Percentiles rank a stretch among this genome's conserved stretches.
phyloP scores from a whole-genome alignment of 1,139 yeast species.

The Suhomyces bokatorum region DNA sequence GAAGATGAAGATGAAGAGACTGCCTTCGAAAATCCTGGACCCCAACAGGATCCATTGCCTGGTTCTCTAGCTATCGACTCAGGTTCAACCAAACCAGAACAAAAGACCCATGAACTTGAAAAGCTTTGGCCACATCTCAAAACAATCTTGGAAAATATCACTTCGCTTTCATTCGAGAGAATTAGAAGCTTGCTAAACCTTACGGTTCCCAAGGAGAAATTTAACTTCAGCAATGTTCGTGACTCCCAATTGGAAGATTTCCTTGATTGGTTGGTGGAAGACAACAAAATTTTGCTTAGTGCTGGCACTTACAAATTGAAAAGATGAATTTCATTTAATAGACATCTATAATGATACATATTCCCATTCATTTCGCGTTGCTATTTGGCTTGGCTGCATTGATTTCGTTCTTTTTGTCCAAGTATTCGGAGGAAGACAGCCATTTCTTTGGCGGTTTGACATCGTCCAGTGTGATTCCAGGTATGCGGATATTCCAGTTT shows the following conservation, averaged over 20 bases:
- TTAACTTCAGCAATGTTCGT: conserved; percentile 12
- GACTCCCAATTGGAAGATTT: conserved; percentile 15
- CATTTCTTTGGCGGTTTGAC: conserved; percentile 81
- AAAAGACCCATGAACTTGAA: conserved; percentile 4
- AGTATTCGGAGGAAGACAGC: conserved; percentile 71
- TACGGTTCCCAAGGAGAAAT: conserved; percentile 51
- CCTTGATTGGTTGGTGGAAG: conserved; percentile 22
- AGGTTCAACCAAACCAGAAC: background rate
- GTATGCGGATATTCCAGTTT: conserved; percentile 92
- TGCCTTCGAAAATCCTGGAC: background rate
- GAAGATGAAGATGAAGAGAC: conserved; percentile 15
- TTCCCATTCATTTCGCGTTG: conserved; percentile 6
- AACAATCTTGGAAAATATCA: conserved; percentile 59
- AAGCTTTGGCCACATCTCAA: conserved; percentile 42
- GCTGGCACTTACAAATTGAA: conserved; percentile 19
- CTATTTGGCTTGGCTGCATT: conserved; percentile 11
- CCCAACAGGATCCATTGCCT: background rate
- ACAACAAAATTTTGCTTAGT: conserved; percentile 15
- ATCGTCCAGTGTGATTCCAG: conserved; percentile 91
- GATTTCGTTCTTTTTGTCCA: conserved; percentile 12
- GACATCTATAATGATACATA: background rate
- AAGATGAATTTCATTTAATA: background rate
- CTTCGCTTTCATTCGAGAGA: conserved; percentile 46
- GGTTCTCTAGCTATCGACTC: background rate
- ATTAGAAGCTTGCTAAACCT: conserved; percentile 55